phyloP scores from a whole-genome alignment of 2,329 filamentous ascomycete genomes.

The Huntiella savannae region DNA sequence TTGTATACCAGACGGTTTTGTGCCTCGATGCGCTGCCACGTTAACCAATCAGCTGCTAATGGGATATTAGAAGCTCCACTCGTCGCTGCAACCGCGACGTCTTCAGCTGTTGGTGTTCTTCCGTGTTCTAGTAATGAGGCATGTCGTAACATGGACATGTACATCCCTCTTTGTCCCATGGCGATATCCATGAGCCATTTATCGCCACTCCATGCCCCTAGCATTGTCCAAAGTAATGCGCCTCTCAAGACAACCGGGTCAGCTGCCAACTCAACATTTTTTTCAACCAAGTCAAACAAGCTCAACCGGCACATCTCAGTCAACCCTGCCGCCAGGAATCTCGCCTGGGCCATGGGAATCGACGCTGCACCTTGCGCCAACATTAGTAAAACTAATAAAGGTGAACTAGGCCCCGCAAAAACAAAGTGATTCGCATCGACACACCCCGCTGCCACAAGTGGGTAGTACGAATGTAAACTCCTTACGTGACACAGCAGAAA shows the following conservation, averaged over 20 bases:
- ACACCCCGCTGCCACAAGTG: constrained; percentile 37
- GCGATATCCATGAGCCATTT: constrained; percentile 64
- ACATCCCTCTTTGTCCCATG: constrained; percentile 57
- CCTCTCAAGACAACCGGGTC: constrained; percentile 46
- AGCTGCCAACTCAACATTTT: constrained; percentile 47
- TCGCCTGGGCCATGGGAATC: constrained; percentile 45
- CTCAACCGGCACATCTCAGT: constrained; percentile 55
- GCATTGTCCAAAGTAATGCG: constrained; percentile 46
- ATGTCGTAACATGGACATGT: constrained; percentile 52
- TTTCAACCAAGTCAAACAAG: constrained; percentile 52
- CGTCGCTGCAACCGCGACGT: neutral
- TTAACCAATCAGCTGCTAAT: constrained; percentile 36
- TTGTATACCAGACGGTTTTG: constrained; percentile 52
- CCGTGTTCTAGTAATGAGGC: constrained; percentile 40
- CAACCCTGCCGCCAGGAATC: constrained; percentile 45
- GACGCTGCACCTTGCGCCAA: constrained; percentile 50
- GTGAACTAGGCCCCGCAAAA: constrained; percentile 45
- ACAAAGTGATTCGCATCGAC: constrained; percentile 51
- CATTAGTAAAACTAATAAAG: constrained; percentile 49
- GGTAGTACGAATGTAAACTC: constrained; percentile 47
- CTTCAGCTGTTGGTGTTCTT: neutral
- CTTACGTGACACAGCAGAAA: constrained; percentile 48
- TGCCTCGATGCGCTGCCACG: constrained; percentile 46
- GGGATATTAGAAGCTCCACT: constrained; percentile 14
- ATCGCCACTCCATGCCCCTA: constrained; percentile 55